Evolutionary conservation across 352 stramenopile species (phyloP), one percentile per base, ranked within the genome.

Genomic region (Pythium angustatum): DNA sequence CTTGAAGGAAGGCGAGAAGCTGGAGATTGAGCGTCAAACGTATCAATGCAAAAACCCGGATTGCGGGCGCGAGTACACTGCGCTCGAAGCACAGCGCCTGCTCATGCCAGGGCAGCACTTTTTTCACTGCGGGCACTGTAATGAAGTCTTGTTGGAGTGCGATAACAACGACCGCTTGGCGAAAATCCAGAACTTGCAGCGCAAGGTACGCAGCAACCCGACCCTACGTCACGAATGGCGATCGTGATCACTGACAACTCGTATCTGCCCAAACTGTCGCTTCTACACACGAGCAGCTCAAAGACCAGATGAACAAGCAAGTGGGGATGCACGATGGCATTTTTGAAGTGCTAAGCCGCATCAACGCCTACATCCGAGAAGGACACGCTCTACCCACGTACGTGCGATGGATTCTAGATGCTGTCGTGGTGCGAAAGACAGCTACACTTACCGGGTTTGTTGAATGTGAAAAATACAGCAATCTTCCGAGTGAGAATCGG

Each of bases 241-340:
- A 22, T 17, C 10, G 27, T 41, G 19, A 44, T 19, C 43, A 31
- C 28, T 56, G 34, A 45, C 51, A 14, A 41, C 19, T 27, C 11
- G 8, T 48, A 12, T 36, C 3, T 45, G 22, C 30, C 17, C 11
- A 36, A 17, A 17, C 17, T 21, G 30, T n/a, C 14, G 6, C 17
- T 27, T 21, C 5, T 30, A 53, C 9, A 22, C 7, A 24, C 7
- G 15, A 7, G 10, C 11, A 90, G 81, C 93, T 94, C 58, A 93
- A 93, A 65, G 82, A 93, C 47, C 87, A 96, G 63, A 92, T 96
- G 81, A 96, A 96, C 73, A 89, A 89, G 48, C 83, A 93, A 75
- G 75, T 75, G 5, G 80, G 73, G 5, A 82, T 94, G 72, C 87
- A 94, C 64, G 87, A 96, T 55, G 85, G 87, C 21, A 81, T 96